These are phyloP conservation scores for Alternaria triticina DNA, from an alignment of 2,329 filamentous ascomycete species.

Conservation along the genomic window DNA sequence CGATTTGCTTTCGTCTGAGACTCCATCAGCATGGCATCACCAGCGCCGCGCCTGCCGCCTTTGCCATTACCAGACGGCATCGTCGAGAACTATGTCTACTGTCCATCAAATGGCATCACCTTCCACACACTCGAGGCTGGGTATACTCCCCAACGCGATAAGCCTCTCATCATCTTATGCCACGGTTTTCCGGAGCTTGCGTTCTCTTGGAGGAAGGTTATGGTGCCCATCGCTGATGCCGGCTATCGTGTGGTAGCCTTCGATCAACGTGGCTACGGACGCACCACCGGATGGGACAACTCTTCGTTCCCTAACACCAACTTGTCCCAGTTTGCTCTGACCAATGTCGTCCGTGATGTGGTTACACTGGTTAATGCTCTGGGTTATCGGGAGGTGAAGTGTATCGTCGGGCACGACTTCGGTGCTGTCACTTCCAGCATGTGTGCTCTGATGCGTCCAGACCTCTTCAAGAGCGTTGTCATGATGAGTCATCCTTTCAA, in stretches of 20 bases:
- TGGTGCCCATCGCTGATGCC: slow-evolving; percentile 63
- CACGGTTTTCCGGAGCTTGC: slow-evolving; percentile 74
- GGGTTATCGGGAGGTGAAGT: slow-evolving; percentile 64
- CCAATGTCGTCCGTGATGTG: slow-evolving; percentile 66
- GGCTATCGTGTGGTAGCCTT: slow-evolving; percentile 72
- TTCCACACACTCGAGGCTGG: slow-evolving; percentile 68
- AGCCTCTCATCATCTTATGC: slow-evolving; percentile 65
- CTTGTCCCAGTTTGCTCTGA: slow-evolving; percentile 63
- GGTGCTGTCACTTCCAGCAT: slow-evolving; percentile 67
- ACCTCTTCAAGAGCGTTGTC: slow-evolving; percentile 67
- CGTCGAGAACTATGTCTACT: slow-evolving; percentile 63
- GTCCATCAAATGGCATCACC: slow-evolving; percentile 61
- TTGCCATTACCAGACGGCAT: slow-evolving; percentile 64
- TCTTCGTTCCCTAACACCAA: slow-evolving; percentile 60
- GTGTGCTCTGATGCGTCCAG: slow-evolving; percentile 67
- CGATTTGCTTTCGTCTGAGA: not conserved
- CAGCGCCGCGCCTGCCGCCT: slow-evolving; percentile 43
- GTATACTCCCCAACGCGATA: slow-evolving; percentile 44
- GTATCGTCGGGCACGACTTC: slow-evolving; percentile 71
- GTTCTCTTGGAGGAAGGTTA: slow-evolving; percentile 71
- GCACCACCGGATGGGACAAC: slow-evolving; percentile 67
- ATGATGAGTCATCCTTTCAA: slow-evolving; percentile 72
- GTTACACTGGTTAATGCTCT: slow-evolving; percentile 66
- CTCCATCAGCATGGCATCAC: not conserved
- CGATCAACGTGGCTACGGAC: slow-evolving; percentile 72